Base-by-base conservation (phyloP, 83 land plant species). In the Larix sibirica region DNA sequence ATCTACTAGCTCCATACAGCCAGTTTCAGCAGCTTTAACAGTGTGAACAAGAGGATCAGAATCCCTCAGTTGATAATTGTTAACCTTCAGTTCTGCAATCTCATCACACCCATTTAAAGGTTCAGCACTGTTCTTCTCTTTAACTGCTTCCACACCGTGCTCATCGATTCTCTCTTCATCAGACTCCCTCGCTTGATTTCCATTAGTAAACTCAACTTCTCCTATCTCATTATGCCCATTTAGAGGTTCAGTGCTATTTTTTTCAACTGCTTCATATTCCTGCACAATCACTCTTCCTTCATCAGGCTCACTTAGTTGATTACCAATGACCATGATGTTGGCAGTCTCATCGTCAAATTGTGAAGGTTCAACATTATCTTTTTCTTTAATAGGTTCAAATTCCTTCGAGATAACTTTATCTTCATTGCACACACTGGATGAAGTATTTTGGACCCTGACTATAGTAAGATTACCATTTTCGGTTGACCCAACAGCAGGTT, bases 401-500 rank as follows among this genome's bases (percentile, higher is more conserved):
- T 24, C 77, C 28, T 73, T 23, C 9, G 8, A 73, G 23, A 8
- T 73, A 40, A 40, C 54, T 40, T 54, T 73, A 10, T 44, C 77
- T 40, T 47, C 77, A 73, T 10, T 54, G n/a, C 77, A 40, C n/a
- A 56, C 58, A 73, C 21, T 47, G 14, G 77, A 40, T 0, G 56
- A 73, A 73, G 50, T 73, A 73, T 21, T 73, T 0, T 47, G 47
- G 4, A 42, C 12, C 3, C 77, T 73, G 28, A 23, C 20, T 70
- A 47, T 73, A 40, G 77, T 73, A 56, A 40, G 77, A 73, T 73
- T 73, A 73, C 56, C 56, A 73, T n/a, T 73, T 73, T 44, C 56
- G 9, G 58, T 44, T 73, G 40, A 73, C 40, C 54, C 56, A 8
- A 33, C 47, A 20, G 58, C 77, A 73, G 77, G 42, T 23, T 20